A percentile compares a stretch with the other conserved stretches of the same genome.
These are phyloP conservation scores for Carpinus viminea DNA, from an alignment of 306 rosid genomes.

Conservation along the genomic window DNA sequence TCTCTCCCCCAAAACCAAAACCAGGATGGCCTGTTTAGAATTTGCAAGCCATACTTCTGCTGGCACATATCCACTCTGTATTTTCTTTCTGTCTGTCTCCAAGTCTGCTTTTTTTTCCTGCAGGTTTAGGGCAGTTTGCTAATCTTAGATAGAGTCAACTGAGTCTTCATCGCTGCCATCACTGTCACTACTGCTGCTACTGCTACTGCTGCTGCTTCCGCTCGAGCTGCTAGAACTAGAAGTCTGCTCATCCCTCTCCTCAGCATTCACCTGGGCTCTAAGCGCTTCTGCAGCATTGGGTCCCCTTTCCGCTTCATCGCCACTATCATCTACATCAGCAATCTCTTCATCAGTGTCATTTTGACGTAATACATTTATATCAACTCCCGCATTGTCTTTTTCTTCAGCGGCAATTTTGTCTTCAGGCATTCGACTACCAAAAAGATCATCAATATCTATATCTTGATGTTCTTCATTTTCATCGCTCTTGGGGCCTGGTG, in stretches of 20 bases:
- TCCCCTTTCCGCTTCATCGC: conserved; percentile 83
- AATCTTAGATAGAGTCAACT: conserved; percentile 62
- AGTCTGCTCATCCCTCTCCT: conserved; percentile 55
- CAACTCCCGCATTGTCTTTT: conserved; percentile 61
- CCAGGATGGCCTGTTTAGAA: conserved; percentile 21
- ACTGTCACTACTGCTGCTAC: conserved; percentile 75
- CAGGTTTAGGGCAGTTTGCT: not conserved
- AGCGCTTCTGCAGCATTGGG: conserved; percentile 89
- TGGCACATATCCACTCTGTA: conserved; percentile 8
- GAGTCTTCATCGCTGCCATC: conserved; percentile 89
- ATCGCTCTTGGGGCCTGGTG: conserved; percentile 56
- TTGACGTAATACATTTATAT: conserved; percentile 49
- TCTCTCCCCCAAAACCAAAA: conserved; percentile 18
- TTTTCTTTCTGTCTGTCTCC: conserved; percentile 4
- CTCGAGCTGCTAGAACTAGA: conserved; percentile 74
- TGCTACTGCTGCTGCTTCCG: conserved; percentile 45
- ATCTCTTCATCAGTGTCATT: conserved; percentile 78
- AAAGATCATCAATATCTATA: conserved; percentile 65
- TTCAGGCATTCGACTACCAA: conserved; percentile 63
- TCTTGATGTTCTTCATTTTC: conserved; percentile 71
- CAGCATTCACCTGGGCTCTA: conserved; percentile 75
- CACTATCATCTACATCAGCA: conserved; percentile 86
- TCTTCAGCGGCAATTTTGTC: conserved; percentile 60
- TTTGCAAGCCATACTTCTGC: conserved; percentile 15
- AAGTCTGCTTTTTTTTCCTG: not conserved